phyloP scores from a whole-genome alignment of 768 basidiomycete species.

The Rhodotorula babjevae region DNA sequence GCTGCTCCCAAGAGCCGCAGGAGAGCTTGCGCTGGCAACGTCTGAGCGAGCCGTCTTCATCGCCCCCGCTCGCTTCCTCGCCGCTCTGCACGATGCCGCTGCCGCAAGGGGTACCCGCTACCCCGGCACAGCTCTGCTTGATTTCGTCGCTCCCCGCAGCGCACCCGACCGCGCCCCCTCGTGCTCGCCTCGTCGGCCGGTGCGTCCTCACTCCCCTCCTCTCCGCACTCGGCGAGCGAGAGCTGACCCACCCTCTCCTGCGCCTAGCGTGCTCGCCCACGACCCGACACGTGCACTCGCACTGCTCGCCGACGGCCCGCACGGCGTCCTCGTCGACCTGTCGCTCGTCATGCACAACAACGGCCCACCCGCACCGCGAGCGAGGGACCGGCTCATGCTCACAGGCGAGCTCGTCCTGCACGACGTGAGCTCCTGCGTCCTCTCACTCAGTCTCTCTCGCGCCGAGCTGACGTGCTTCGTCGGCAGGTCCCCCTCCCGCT shows the following conservation, averaged over 20 bases:
- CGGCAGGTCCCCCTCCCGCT: not conserved
- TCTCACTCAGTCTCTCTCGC: not conserved
- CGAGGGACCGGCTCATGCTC: not conserved
- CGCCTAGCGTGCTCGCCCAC: not conserved
- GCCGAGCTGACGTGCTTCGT: too few relatives aligned
- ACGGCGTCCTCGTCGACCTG: not conserved
- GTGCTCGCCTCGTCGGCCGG: constrained; percentile 9
- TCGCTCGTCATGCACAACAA: not conserved
- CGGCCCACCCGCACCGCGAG: not conserved
- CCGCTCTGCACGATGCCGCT: not conserved
- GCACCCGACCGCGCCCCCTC: not conserved
- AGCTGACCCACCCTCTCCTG: not conserved
- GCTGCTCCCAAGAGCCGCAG: too few relatives aligned
- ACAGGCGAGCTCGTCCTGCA: not conserved
- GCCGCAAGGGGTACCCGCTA: not conserved
- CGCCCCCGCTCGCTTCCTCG: not conserved
- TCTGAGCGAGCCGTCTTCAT: not conserved
- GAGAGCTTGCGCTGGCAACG: too few relatives aligned
- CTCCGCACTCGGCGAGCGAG: not conserved
- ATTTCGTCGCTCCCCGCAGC: not conserved
- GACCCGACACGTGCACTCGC: not conserved
- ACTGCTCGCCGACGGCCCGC: not conserved
- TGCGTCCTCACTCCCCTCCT: not conserved
- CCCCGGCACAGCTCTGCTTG: not conserved
- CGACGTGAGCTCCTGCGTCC: not conserved